Conservation (phyloP, 164 flowering plant species). For the Stephania cephalantha region DNA sequence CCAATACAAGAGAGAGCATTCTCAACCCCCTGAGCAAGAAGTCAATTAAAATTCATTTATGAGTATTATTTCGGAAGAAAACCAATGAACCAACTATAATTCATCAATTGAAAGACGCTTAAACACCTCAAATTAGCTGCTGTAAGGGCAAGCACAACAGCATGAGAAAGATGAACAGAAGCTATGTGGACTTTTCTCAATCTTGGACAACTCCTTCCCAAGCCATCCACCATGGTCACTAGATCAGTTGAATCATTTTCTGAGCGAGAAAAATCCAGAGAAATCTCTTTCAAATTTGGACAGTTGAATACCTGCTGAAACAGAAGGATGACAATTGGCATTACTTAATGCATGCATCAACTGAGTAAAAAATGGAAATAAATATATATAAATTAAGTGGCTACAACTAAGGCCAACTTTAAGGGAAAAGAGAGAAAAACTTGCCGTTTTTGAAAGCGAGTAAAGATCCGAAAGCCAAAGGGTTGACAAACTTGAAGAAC, state of each 20-base stretch:
- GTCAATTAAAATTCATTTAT: not conserved
- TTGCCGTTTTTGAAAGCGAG: conserved; percentile 79
- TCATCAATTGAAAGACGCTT: not conserved
- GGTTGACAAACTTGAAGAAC: conserved; percentile 69
- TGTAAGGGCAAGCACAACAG: conserved; percentile 76
- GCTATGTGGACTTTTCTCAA: conserved; percentile 85
- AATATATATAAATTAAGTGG: not conserved
- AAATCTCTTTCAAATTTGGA: conserved; percentile 80
- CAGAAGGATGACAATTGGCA: not conserved
- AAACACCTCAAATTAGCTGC: conserved; percentile 81
- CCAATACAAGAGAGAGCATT: conserved; percentile 95
- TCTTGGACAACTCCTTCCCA: conserved; percentile 76
- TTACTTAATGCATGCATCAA: not conserved
- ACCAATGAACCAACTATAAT: not conserved
- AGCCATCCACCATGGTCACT: conserved; percentile 42
- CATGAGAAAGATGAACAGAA: conserved; percentile 65
- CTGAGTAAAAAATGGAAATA: not conserved
- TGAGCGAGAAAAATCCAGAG: conserved; percentile 69
- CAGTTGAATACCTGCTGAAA: conserved; percentile 64
- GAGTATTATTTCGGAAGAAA: conserved; percentile 3
- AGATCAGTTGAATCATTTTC: conserved; percentile 83
- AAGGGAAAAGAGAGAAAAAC: not conserved
- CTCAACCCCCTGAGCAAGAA: conserved; percentile 56
- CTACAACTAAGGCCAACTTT: not conserved
- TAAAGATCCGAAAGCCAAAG: conserved; percentile 89